phyloP scores from a whole-genome alignment of 768 basidiomycete species.

The Tricholoma sp. region DNA sequence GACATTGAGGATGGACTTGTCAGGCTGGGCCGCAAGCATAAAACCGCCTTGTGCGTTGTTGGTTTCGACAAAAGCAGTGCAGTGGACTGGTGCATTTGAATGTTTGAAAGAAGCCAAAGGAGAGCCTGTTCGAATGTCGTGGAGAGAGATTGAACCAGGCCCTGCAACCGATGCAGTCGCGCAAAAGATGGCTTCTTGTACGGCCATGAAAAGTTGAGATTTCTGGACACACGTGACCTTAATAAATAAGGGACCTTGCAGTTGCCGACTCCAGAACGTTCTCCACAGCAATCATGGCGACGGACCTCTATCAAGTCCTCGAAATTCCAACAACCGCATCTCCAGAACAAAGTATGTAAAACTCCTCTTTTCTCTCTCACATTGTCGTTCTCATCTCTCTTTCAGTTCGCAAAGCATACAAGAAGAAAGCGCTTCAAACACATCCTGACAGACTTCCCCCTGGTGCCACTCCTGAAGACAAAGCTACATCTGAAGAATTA shows the following conservation, averaged over 20 bases:
- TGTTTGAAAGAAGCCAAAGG: constrained; percentile 87
- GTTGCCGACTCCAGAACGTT: no score
- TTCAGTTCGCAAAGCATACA: constrained; percentile 76
- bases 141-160: constrained; percentile 63
- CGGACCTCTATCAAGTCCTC: constrained; percentile 61
- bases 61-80: constrained; percentile 65
- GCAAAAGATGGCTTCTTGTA: constrained; percentile 64
- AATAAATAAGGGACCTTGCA: no score
- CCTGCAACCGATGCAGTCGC: constrained; percentile 46
- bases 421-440: constrained; percentile 61
- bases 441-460: constrained; percentile 70
- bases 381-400: constrained; percentile 1
- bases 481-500: constrained; percentile 53
- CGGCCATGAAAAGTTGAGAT: background rate
- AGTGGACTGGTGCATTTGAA: constrained; percentile 58
- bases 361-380: background rate
- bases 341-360: constrained; percentile 57
- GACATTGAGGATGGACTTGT: constrained; percentile 84
- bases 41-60: constrained; percentile 74
- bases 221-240: background rate
- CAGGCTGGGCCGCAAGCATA: constrained; percentile 78
- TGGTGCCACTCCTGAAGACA: constrained; percentile 53
- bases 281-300: constrained; percentile 37
- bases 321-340: constrained; percentile 49
- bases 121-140: constrained; percentile 77